Conservation (phyloP, 768 basidiomycete species). For the Mycena rebaudengoi region DNA sequence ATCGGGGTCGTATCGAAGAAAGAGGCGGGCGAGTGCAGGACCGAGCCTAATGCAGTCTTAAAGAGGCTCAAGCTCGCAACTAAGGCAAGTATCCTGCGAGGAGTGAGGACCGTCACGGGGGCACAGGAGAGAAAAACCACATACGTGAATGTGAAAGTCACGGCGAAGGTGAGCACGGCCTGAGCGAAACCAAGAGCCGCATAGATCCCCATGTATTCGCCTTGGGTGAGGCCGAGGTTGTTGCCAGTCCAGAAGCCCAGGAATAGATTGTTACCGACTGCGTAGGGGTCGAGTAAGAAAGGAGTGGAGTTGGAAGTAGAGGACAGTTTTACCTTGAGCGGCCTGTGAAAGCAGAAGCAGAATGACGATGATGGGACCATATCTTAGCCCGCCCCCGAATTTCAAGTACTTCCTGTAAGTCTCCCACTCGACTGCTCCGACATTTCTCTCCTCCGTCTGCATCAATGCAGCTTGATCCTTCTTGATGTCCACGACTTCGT, state of each 20-base stretch:
- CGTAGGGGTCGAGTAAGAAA: not conserved
- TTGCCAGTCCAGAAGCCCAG: constrained; percentile 77
- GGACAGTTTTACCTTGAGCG: constrained; percentile 50
- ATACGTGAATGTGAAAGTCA: constrained; percentile 61
- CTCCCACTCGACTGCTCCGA: constrained; percentile 58
- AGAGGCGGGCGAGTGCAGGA: constrained; percentile 67
- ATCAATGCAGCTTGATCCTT: constrained; percentile 46
- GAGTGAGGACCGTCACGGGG: too few relatives aligned
- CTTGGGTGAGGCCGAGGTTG: constrained; percentile 67
- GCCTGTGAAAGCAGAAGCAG: constrained; percentile 58
- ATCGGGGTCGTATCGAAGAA: constrained; percentile 82
- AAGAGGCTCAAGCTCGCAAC: constrained; percentile 57
- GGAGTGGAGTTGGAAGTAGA: not conserved
- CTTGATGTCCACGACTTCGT: constrained; percentile 14
- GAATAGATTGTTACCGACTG: constrained; percentile 72
- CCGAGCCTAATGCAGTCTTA: constrained; percentile 59
- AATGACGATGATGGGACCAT: constrained; percentile 54
- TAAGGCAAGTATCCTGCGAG: not conserved
- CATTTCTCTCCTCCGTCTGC: constrained; percentile 66
- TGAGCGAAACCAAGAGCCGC: constrained; percentile 57
- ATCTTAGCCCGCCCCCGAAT: constrained; percentile 57
- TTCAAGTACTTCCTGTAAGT: constrained; percentile 59
- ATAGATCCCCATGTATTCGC: constrained; percentile 74
- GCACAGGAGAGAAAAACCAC: constrained; percentile 16
- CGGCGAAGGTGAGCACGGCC: constrained; percentile 59